Conservation (phyloP, 192 early-diverging fungal genomes). For the Rhizophagus sp. region DNA sequence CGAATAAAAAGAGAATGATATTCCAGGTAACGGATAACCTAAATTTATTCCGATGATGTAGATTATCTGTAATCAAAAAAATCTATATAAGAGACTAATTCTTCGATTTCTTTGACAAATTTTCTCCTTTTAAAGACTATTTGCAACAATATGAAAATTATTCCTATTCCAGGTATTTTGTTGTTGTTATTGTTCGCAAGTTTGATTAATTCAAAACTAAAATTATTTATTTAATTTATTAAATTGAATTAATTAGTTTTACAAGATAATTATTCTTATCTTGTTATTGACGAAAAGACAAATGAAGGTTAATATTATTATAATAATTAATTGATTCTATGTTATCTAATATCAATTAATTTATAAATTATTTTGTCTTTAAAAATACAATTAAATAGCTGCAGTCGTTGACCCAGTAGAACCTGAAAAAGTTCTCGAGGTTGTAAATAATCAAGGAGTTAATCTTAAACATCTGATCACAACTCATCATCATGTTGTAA, state of each 20-base stretch:
- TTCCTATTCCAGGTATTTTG: constrained; percentile 44
- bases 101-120: neutral
- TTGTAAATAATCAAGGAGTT: constrained; percentile 51
- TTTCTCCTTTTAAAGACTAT: neutral
- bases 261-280: constrained; percentile 86
- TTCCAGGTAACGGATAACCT: neutral
- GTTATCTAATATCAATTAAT: neutral
- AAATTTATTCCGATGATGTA: neutral
- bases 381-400: constrained; percentile 30
- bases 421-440: constrained; percentile 66
- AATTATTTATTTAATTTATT: neutral
- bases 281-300: constrained; percentile 72
- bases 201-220: neutral
- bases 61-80: neutral
- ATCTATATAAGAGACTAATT: neutral
- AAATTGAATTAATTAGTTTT: constrained; percentile 41
- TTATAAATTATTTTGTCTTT: neutral
- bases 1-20: neutral
- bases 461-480: constrained; percentile 64
- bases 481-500: constrained; percentile 80
- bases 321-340: too few species aligned
- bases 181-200: neutral
- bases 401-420: constrained; percentile 88
- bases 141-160: constrained; percentile 48
- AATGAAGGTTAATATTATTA: constrained; percentile 36